phyloP scores from a whole-genome alignment of 331 rosid species.

The Phaseolus coccineus region DNA sequence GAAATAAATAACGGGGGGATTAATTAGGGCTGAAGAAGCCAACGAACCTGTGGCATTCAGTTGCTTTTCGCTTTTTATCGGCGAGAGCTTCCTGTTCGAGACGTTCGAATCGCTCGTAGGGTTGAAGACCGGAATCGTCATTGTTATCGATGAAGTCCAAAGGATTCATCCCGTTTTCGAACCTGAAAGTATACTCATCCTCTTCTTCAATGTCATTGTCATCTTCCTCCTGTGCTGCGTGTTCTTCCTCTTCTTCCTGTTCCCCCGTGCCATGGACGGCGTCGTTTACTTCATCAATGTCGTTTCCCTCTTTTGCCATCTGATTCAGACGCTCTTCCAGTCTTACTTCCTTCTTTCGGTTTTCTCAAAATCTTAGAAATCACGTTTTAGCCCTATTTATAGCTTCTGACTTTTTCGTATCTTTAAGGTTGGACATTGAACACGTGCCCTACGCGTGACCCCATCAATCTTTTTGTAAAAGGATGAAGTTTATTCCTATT shows the following conservation, averaged over 20 bases:
- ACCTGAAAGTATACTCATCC: constrained; percentile 61
- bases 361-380: neutral
- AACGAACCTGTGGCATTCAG: constrained; percentile 47
- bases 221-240: constrained; percentile 34
- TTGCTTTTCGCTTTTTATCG: constrained; percentile 69
- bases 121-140: constrained; percentile 54
- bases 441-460: too few species aligned
- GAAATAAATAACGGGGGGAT: neutral
- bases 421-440: too few species aligned
- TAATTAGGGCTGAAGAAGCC: neutral
- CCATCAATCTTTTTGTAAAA: too few species aligned
- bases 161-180: constrained; percentile 70
- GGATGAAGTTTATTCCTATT: too few species aligned
- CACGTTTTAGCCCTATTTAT: neutral
- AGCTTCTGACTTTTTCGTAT: too few species aligned
- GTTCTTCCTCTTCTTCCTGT: constrained; percentile 50
- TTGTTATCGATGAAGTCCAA: constrained; percentile 64
- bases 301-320: constrained; percentile 37
- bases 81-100: constrained; percentile 79
- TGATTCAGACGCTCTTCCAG: neutral
- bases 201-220: constrained; percentile 22
- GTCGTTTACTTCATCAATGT: neutral
- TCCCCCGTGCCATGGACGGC: neutral
- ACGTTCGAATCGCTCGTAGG: constrained; percentile 68
- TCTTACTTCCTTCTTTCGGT: neutral